Evolutionary conservation across 2,329 filamentous ascomycete genomes (phyloP).

Genomic region (Nemania sp.): DNA sequence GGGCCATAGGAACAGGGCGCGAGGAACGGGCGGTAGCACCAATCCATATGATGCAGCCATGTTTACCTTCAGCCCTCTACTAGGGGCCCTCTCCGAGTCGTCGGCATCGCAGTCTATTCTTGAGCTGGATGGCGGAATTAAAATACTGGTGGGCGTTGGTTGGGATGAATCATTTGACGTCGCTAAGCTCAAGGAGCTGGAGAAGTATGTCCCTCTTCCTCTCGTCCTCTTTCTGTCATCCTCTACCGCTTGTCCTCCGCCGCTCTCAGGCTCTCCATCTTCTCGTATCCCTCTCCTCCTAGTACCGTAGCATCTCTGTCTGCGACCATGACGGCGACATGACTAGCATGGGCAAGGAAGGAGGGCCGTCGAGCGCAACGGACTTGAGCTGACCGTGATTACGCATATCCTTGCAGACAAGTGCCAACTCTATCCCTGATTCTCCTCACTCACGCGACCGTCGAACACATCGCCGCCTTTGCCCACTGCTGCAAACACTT

Average conservation of each 20-base stretch:
- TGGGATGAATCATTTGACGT: conserved; percentile 94
- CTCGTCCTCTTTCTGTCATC: neutral
- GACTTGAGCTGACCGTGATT: conserved; percentile 30
- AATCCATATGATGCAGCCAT: conserved; percentile 56
- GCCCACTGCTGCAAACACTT: conserved; percentile 98
- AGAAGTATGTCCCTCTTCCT: conserved; percentile 67
- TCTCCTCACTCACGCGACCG: conserved; percentile 91
- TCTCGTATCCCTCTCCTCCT: too few species aligned
- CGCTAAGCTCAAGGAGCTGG: conserved; percentile 80
- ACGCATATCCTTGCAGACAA: conserved; percentile 60
- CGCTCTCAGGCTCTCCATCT: too few species aligned
- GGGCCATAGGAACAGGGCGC: conserved; percentile 16
- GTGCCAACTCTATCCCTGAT: conserved; percentile 90
- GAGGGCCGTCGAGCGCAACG: neutral
- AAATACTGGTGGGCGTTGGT: conserved; percentile 90
- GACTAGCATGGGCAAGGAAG: neutral
- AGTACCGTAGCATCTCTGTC: too few species aligned
- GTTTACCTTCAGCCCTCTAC: conserved; percentile 94
- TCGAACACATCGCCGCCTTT: conserved; percentile 88
- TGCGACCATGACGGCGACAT: neutral
- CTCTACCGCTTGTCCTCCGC: too few species aligned
- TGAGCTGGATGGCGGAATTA: conserved; percentile 95
- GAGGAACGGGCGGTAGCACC: conserved; percentile 10
- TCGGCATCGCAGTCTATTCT: conserved; percentile 91
- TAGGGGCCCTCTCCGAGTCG: conserved; percentile 87